Percentiles rank a stretch among this genome's conserved stretches.
Conservation (phyloP, 2,329 filamentous ascomycete genomes). For the Neonectria sp. region DNA sequence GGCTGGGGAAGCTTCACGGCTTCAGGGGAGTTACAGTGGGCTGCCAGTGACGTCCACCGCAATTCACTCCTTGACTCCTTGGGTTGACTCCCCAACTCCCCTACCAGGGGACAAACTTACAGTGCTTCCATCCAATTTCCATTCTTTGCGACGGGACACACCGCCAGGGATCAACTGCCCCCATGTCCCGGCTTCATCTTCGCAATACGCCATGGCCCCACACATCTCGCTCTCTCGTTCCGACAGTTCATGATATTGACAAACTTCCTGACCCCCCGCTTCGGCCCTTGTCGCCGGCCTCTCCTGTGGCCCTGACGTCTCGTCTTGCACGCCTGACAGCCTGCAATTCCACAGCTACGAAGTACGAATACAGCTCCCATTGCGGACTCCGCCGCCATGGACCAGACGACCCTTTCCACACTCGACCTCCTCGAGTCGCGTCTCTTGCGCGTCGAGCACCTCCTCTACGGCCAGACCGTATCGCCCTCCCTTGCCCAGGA, state of each 20-base stretch:
- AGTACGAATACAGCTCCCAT: conserved; percentile 24
- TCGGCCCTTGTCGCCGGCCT: conserved; percentile 39
- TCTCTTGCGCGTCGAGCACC: conserved; percentile 72
- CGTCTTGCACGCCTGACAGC: conserved; percentile 31
- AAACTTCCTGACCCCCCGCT: conserved; percentile 47
- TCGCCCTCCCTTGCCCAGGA: conserved; percentile 52
- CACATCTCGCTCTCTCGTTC: conserved; percentile 33
- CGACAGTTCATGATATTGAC: conserved; percentile 25
- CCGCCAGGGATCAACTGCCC: conserved; percentile 21
- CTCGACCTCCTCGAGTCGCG: conserved; percentile 71
- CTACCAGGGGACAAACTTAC: background rate
- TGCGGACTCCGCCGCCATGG: conserved; percentile 57
- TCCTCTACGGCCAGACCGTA: conserved; percentile 65
- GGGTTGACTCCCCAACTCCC: background rate
- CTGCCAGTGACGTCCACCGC: conserved; percentile 1
- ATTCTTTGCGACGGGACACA: background rate
- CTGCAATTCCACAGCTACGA: background rate
- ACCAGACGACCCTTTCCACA: conserved; percentile 69
- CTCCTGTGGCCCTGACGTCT: conserved; percentile 30
- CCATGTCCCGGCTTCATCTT: conserved; percentile 19
- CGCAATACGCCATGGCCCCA: conserved; percentile 32
- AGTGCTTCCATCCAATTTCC: conserved; percentile 3
- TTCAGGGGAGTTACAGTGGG: conserved; percentile 12
- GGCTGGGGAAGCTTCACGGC: background rate
- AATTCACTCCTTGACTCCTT: background rate